Percentiles rank a stretch among this genome's conserved stretches.
These are phyloP conservation scores for Edaphochlamys debaryana DNA, from an alignment of 139 green algal species.

Conservation along the genomic window DNA sequence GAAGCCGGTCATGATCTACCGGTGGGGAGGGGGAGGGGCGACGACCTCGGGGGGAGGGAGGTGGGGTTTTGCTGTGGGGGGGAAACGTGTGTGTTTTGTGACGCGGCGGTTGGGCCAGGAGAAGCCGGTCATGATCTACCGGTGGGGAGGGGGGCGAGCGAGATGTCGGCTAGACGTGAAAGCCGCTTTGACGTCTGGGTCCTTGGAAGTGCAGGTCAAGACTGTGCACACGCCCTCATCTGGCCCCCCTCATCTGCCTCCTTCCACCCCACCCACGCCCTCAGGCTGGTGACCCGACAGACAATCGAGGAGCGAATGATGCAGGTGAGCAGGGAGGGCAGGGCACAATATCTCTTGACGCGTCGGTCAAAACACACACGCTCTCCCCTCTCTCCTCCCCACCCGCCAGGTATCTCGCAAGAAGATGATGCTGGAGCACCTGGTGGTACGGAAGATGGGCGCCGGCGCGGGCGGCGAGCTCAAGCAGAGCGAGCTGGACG, in stretches of 20 bases:
- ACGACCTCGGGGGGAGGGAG: slow-evolving; percentile 4
- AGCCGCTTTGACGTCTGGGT: too few relatives aligned
- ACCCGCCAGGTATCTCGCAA: slow-evolving; percentile 53
- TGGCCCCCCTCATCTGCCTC: too few relatives aligned
- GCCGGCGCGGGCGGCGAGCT: slow-evolving; percentile 46
- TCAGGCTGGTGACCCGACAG: slow-evolving; percentile 78
- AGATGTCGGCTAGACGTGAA: too few relatives aligned
- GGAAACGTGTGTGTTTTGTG: too few relatives aligned
- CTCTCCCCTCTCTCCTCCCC: too few relatives aligned
- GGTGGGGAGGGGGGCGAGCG: slow-evolving; percentile 43
- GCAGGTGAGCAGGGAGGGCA: slow-evolving; percentile 60
- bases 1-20: slow-evolving; percentile 86
- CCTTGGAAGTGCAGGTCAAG: too few relatives aligned
- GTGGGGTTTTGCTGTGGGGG: too few relatives aligned
- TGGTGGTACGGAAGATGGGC: slow-evolving; percentile 81
- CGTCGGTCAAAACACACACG: too few relatives aligned
- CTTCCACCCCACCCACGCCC: too few relatives aligned
- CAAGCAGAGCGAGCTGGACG: slow-evolving; percentile 85
- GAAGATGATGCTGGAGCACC: slow-evolving; percentile 91
- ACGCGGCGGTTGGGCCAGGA: slow-evolving; percentile 83
- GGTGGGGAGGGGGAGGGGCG: slow-evolving; percentile 45
- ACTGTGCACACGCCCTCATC: too few relatives aligned
- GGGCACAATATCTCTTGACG: background rate
- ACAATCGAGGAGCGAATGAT: slow-evolving; percentile 95
- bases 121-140: slow-evolving; percentile 86